Evolutionary conservation across 2,329 filamentous ascomycete genomes (phyloP).

Genomic region (Sporothrix pallida): DNA sequence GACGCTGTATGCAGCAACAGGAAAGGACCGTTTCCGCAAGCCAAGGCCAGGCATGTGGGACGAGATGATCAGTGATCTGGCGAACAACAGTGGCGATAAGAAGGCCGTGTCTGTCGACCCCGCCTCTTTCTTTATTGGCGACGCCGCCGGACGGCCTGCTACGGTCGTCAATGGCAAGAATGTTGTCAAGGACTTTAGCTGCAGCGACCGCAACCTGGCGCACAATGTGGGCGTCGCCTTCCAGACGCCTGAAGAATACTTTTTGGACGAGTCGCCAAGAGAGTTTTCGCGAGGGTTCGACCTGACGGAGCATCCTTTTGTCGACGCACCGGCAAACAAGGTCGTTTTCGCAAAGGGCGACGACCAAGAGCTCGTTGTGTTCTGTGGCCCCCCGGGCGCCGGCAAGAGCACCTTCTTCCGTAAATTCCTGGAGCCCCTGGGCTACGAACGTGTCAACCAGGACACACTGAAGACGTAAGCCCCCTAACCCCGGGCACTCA

Average conservation of each 20-base stretch:
- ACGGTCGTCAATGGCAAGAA: slow-evolving; percentile 57
- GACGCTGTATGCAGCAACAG: slow-evolving; percentile 84
- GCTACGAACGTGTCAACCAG: slow-evolving; percentile 87
- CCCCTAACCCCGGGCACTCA: not conserved
- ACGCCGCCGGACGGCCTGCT: slow-evolving; percentile 71
- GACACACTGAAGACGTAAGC: slow-evolving; percentile 74
- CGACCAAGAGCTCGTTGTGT: slow-evolving; percentile 76
- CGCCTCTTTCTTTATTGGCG: slow-evolving; percentile 79
- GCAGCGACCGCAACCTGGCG: slow-evolving; percentile 78
- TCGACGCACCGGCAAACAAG: slow-evolving; percentile 37
- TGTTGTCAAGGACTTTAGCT: slow-evolving; percentile 65
- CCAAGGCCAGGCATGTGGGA: slow-evolving; percentile 90
- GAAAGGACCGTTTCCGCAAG: slow-evolving; percentile 82
- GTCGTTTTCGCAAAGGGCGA: slow-evolving; percentile 62
- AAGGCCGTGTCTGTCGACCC: slow-evolving; percentile 66
- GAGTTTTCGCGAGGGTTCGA: slow-evolving; percentile 76
- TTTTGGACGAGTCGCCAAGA: slow-evolving; percentile 70
- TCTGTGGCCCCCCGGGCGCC: slow-evolving; percentile 86
- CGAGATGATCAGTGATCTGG: slow-evolving; percentile 63
- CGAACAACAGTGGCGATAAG: slow-evolving; percentile 46
- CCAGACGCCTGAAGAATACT: slow-evolving; percentile 90
- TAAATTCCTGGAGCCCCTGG: slow-evolving; percentile 75
- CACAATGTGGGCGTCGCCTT: slow-evolving; percentile 82
- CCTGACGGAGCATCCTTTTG: slow-evolving; percentile 61
- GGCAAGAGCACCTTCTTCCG: slow-evolving; percentile 94